A percentile compares a stretch with the other conserved stretches of the same genome.
Conservation (phyloP, 2,329 filamentous ascomycete species). For the Penicillium sp. region DNA sequence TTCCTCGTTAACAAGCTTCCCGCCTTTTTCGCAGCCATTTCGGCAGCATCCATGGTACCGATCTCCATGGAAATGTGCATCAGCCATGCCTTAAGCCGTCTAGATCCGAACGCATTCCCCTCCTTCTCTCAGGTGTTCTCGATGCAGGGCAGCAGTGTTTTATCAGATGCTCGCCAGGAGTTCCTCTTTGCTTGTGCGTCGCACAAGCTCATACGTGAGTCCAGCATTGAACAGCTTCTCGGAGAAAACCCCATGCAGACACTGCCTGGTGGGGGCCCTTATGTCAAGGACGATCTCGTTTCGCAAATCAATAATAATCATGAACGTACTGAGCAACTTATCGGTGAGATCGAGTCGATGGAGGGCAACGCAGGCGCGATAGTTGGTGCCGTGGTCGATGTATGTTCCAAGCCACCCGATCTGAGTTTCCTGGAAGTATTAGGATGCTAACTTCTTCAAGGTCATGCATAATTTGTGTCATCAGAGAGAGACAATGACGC, state of each 20-base stretch:
- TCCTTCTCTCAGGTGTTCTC: constrained; percentile 64
- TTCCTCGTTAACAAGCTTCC: constrained; percentile 78
- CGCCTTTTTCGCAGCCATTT: constrained; percentile 57
- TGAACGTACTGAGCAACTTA: constrained; percentile 70
- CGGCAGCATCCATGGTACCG: constrained; percentile 56
- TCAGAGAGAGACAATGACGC: constrained; percentile 61
- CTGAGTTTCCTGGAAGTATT: neutral
- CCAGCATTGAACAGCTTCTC: constrained; percentile 73
- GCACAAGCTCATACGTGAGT: constrained; percentile 76
- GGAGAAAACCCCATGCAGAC: constrained; percentile 82
- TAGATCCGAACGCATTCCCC: constrained; percentile 63
- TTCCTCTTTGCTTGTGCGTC: constrained; percentile 90
- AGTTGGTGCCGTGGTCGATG: constrained; percentile 72
- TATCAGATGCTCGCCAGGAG: constrained; percentile 70
- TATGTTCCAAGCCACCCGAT: constrained; percentile 35
- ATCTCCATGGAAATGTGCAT: constrained; percentile 64
- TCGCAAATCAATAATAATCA: constrained; percentile 74
- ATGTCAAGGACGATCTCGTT: constrained; percentile 74
- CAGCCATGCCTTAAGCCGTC: constrained; percentile 61
- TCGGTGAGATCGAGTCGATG: constrained; percentile 81
- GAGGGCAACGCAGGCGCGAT: constrained; percentile 89
- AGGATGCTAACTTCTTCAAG: constrained; percentile 24
- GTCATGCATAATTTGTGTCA: constrained; percentile 57
- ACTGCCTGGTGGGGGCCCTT: constrained; percentile 69
- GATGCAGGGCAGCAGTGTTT: constrained; percentile 56